Evolutionary conservation across 441 rosid genomes (phyloP), one percentile per base, ranked within the genome.

Genomic region (Eutrema salsugineum): DNA sequence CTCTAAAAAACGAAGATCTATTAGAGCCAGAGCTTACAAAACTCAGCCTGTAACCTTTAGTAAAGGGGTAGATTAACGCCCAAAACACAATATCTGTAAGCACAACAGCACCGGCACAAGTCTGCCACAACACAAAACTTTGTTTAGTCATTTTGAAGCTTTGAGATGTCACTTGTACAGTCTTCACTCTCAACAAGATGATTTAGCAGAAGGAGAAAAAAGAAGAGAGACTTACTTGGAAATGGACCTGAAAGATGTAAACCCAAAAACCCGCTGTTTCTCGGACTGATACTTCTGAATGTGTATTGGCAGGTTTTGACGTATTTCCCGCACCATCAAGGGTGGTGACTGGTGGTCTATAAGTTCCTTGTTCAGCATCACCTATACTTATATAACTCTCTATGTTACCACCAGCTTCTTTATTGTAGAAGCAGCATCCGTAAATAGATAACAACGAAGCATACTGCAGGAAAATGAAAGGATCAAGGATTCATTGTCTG

Each of bases 1-100:
- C 11, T 56, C 33, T 9, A 36, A 19, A 46, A 61, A 43, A 36
- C 1, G 4, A 8, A 22, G 42, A 33, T n/a, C 35, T 20, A 57
- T 11, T 28, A 58, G 55, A 58, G 65, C 6, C 15, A 61, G 1
- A 75, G 87, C 99, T 90, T 87, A 92, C 98, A 83, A 82, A 76
- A 75, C 82, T 78, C 49, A 94, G 83, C 40, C 28, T 62, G 76
- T 66, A 83, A 77, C 79, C 83, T 66, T 58, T 8, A 40, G 92
- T 70, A 74, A 84, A 81, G 5, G 98, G 97, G 79, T 84, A 92
- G 73, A 94, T 72, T 47, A 94, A 1, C 72, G 70, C 79, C 99
- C 99, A 94, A 83, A 94, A 94, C 63, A 94, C 93, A 8, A 68
- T 46, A 78, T 92, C 99, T 7, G 98, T 94, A 48, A 94, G 87